Evolutionary conservation across 2,329 filamentous ascomycete species (phyloP).

Genomic region (Colletotrichum eleusines): DNA sequence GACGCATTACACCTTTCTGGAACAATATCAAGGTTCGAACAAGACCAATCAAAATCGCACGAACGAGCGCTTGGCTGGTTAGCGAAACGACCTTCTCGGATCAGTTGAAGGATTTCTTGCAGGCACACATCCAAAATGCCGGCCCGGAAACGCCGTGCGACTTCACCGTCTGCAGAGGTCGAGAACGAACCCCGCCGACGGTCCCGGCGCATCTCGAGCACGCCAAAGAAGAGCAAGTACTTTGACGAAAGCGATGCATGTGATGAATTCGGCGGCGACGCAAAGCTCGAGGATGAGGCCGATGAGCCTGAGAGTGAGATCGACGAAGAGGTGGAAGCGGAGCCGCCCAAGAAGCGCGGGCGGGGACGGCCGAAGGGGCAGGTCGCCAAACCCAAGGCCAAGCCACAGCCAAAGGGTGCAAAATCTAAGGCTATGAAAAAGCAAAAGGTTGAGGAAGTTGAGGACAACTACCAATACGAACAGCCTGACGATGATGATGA

Average conservation of each 20-base stretch:
- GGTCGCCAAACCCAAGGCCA: conserved; percentile 18
- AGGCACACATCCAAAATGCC: conserved; percentile 51
- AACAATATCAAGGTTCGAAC: background rate
- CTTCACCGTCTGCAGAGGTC: conserved; percentile 46
- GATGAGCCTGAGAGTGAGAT: conserved; percentile 40
- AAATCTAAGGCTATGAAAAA: conserved; percentile 44
- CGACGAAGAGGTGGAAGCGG: conserved; percentile 37
- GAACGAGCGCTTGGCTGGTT: background rate
- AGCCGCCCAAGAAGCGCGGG: conserved; percentile 35
- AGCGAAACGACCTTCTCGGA: background rate
- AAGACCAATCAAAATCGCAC: background rate
- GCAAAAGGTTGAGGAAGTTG: conserved; percentile 44
- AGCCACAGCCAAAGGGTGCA: conserved; percentile 42
- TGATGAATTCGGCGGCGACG: conserved; percentile 21
- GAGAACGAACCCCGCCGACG: conserved; percentile 55
- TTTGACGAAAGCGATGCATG: conserved; percentile 55
- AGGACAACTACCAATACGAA: conserved; percentile 36
- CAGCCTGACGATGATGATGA: conserved; percentile 39
- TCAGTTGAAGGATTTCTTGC: background rate
- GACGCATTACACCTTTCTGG: conserved; percentile 14
- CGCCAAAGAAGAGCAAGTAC: conserved; percentile 63
- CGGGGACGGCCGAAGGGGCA: conserved; percentile 38
- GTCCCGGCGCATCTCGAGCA: conserved; percentile 60
- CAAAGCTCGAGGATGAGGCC: conserved; percentile 16
- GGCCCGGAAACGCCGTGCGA: conserved; percentile 54